Base-by-base conservation (phyloP, 2,329 filamentous ascomycete species). In the Alternaria infectoria region DNA sequence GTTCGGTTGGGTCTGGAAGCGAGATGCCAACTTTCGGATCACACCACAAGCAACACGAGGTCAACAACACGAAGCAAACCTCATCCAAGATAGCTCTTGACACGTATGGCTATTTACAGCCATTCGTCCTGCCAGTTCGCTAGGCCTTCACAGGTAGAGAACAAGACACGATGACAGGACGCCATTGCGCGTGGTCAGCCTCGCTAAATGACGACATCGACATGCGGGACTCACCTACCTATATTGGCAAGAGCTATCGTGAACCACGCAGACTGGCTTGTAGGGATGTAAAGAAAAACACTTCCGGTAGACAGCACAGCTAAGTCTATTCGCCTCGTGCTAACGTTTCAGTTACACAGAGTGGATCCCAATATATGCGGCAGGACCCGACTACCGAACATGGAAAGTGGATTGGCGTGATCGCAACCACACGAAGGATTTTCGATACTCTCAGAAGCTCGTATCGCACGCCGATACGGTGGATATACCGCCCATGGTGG, bases 401-500 rank as follows among this genome's bases (percentile, higher is more conserved):
- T 4, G 43, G 12, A 15, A 54, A 46, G 23, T 30, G 9, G 11
- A 28, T 10, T 54, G 26, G 28, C 45, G 21, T 45, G 17, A 62
- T 49, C 28, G 21, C 21, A 59, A 49, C 45, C 45, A 32, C 59
- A 57, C 59, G 58, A 25, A 13, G 8, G 4, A 23, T 8, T 36
- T 23, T 47, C 44, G 36, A 23, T 15, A 44, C 25, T 30, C 26
- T 36, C 8, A 17, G 11, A 32, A 12, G 10, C 55, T 62, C 55
- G 43, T 46, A 62, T 54, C 12, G 28, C 40, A 40, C 19, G 46
- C 47, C 59, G 26, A 26, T 28, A 40, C 26, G 21, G 40, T 36
- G 59, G 59, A 19, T 58, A 23, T 25, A 44, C 55, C 55, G 43
- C 23, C 55, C 28, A 26, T 25, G 10, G 54, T 61, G 54, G 59